Evolutionary conservation across 441 rosid genomes (phyloP).

Genomic region (Pelargonium citronellum): DNA sequence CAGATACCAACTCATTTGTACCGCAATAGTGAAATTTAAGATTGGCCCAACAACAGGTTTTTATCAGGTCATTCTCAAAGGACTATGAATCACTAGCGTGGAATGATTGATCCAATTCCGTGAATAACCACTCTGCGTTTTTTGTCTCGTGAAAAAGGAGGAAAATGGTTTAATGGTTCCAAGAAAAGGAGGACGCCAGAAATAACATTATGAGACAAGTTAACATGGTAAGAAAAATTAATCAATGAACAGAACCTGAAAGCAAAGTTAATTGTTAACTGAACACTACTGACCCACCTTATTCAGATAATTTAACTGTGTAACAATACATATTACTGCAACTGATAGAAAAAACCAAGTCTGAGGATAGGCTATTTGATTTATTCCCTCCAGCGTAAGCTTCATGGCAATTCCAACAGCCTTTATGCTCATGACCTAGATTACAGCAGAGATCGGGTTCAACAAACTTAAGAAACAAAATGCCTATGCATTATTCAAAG

Average conservation of each 20-base stretch:
- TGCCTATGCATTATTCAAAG: background rate
- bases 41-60: no score
- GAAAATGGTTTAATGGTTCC: no score
- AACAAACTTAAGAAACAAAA: background rate
- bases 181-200: no score
- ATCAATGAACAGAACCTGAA: background rate
- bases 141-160: no score
- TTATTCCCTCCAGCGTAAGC: conserved; percentile 56
- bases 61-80: no score
- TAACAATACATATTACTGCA: conserved; percentile 51
- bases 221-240: background rate
- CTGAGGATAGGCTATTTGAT: conserved; percentile 52
- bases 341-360: conserved; percentile 63
- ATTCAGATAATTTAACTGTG: conserved; percentile 63
- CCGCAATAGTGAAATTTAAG: no score
- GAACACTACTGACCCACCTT: conserved; percentile 30
- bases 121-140: no score
- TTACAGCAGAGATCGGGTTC: background rate
- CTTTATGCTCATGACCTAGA: conserved; percentile 65
- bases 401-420: conserved; percentile 69
- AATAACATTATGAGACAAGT: background rate
- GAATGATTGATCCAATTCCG: no score
- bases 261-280: no score
- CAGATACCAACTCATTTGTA: no score
- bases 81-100: no score